Evolutionary conservation across 2,329 filamentous ascomycete species (phyloP).

Genomic region (Tolypocladium cylindrosporum): DNA sequence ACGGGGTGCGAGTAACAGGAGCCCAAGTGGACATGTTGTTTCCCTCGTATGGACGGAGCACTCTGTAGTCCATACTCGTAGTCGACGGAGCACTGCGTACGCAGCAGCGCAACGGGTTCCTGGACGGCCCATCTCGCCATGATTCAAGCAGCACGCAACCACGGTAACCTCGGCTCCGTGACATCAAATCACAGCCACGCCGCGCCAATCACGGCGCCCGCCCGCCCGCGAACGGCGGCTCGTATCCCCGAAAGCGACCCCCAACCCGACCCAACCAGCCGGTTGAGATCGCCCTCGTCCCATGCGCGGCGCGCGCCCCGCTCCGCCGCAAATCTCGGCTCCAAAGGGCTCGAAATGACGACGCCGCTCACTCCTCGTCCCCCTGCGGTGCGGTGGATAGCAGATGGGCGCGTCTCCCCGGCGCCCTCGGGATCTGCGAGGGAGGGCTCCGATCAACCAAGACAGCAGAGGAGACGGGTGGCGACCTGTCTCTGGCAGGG

Average conservation of each 20-base stretch:
- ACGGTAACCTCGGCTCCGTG: background rate
- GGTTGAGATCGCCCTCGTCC: background rate
- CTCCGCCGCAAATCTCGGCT: background rate
- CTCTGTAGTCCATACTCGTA: too few relatives aligned
- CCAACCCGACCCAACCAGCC: background rate
- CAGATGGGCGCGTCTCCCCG: background rate
- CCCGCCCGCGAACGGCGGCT: background rate
- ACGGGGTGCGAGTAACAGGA: background rate
- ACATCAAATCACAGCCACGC: too few relatives aligned
- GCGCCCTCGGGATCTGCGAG: background rate
- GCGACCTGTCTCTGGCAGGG: background rate
- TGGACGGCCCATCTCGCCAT: background rate
- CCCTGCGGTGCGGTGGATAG: background rate
- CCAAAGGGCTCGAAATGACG: background rate
- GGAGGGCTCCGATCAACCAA: background rate
- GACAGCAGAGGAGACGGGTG: background rate
- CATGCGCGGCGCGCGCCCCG: background rate
- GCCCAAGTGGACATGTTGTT: background rate
- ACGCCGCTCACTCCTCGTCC: background rate
- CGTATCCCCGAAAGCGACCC: background rate
- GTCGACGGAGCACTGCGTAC: too few relatives aligned
- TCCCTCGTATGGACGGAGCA: background rate
- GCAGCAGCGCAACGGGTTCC: background rate
- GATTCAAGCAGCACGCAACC: background rate
- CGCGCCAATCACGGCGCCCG: too few relatives aligned